Percentiles rank a stretch among this genome's conserved stretches.
Conservation (phyloP, 2,329 filamentous ascomycete genomes). For the Eutypella sp. region DNA sequence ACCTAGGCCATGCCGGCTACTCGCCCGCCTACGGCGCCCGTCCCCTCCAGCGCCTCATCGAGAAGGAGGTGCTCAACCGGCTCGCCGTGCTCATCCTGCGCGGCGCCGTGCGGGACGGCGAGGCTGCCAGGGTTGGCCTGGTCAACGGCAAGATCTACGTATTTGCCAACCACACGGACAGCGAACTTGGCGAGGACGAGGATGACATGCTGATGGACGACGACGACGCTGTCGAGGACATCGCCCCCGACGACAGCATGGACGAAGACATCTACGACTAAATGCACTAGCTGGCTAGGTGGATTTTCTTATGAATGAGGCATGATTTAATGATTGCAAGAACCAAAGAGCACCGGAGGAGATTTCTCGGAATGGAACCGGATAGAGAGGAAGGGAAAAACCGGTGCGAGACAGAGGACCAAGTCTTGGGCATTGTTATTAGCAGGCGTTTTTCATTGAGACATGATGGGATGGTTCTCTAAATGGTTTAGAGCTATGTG, state of each 20-base stretch:
- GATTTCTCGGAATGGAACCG: too few species aligned
- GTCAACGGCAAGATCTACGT: constrained; percentile 76
- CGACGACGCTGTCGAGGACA: constrained; percentile 68
- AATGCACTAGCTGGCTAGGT: too few species aligned
- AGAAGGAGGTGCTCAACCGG: constrained; percentile 94
- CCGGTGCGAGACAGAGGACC: too few species aligned
- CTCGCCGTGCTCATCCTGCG: constrained; percentile 87
- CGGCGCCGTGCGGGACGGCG: constrained; percentile 79
- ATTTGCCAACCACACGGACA: constrained; percentile 71
- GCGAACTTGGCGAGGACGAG: constrained; percentile 48
- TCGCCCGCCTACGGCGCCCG: constrained; percentile 92
- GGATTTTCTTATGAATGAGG: too few species aligned
- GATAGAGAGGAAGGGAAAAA: too few species aligned
- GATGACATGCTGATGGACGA: constrained; percentile 71
- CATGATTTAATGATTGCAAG: too few species aligned
- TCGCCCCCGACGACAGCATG: constrained; percentile 51
- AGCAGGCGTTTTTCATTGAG: too few species aligned
- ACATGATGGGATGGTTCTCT: too few species aligned
- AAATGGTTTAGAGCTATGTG: too few species aligned
- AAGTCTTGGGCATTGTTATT: too few species aligned
- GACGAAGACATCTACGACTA: constrained; percentile 52
- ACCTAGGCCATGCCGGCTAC: constrained; percentile 86
- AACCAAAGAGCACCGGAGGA: too few species aligned
- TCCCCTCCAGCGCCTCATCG: constrained; percentile 82
- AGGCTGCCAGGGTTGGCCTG: constrained; percentile 73